These are phyloP conservation scores for Borovskyia barvae DNA, from an alignment of 208 protist species.

Conservation along the genomic window DNA sequence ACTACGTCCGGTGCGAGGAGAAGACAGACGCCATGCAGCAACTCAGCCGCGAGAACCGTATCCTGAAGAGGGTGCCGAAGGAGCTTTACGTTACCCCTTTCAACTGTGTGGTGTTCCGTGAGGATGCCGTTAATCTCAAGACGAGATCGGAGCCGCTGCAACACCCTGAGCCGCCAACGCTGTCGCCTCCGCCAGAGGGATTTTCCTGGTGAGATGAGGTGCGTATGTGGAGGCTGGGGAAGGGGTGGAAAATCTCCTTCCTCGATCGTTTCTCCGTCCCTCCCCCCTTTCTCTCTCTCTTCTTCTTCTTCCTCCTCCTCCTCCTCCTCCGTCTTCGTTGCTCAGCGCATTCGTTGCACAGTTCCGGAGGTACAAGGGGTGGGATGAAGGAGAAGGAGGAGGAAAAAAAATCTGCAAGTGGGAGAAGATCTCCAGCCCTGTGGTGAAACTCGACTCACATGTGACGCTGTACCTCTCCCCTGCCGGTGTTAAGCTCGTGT, in stretches of 20 bases:
- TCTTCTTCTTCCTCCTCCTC: background rate
- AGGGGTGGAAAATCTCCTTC: background rate
- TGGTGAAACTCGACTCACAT: too few relatives aligned
- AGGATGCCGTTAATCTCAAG: constrained; percentile 46
- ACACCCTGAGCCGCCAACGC: constrained; percentile 16
- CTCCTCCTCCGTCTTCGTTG: background rate
- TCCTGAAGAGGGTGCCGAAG: constrained; percentile 76
- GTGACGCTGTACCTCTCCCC: too few relatives aligned
- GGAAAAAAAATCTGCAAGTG: too few relatives aligned
- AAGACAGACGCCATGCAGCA: constrained; percentile 76
- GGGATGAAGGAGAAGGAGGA: too few relatives aligned
- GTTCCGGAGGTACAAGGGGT: too few relatives aligned
- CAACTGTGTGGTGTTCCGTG: constrained; percentile 80
- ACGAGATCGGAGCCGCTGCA: constrained; percentile 24
- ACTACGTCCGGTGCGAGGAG: constrained; percentile 86
- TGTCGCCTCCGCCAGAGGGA: constrained; percentile 2
- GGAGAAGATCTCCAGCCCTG: too few relatives aligned
- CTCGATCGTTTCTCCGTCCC: background rate
- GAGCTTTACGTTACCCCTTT: constrained; percentile 87
- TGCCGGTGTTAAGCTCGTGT: too few relatives aligned
- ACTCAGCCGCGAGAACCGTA: constrained; percentile 75
- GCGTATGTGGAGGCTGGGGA: background rate
- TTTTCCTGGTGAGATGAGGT: constrained; percentile 1
- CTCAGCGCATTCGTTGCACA: too few relatives aligned
- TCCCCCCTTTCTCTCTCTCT: background rate